A percentile compares a stretch with the other conserved stretches of the same genome.
Conservation (phyloP, 208 protist species). For the Phytomonas serpens region DNA sequence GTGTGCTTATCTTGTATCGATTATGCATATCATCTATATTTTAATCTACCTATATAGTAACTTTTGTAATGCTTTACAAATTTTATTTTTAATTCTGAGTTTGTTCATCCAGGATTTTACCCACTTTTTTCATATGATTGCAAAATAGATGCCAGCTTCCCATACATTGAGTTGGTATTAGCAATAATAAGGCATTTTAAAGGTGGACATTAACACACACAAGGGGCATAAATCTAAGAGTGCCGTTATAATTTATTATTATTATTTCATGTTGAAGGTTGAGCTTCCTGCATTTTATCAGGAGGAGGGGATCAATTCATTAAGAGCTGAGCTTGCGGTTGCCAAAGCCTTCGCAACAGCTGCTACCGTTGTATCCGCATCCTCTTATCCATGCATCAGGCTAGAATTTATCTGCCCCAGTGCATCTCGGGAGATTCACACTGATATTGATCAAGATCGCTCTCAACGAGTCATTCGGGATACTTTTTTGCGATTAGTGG, state of each 20-base stretch:
- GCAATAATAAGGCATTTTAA: background rate
- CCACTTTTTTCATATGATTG: background rate
- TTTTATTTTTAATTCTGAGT: background rate
- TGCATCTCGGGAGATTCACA: background rate
- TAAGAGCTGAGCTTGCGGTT: constrained; percentile 21
- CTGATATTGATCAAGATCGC: background rate
- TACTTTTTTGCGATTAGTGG: constrained; percentile 53
- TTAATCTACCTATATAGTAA: background rate
- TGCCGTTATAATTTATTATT: background rate
- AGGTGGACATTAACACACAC: background rate
- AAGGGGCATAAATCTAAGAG: background rate
- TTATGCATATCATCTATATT: background rate
- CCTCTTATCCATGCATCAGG: background rate
- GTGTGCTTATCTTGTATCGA: background rate
- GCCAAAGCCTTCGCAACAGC: constrained; percentile 26
- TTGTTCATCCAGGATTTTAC: background rate
- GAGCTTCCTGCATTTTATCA: background rate
- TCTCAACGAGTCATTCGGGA: constrained; percentile 25
- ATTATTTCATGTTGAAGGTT: background rate
- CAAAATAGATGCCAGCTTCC: background rate
- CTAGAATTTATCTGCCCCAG: background rate
- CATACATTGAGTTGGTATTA: background rate
- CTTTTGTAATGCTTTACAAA: background rate
- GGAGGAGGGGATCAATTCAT: background rate
- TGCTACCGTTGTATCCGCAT: constrained; percentile 7